phyloP scores from a whole-genome alignment of 2,329 filamentous ascomycete genomes.

The Grosmannia serpens region DNA sequence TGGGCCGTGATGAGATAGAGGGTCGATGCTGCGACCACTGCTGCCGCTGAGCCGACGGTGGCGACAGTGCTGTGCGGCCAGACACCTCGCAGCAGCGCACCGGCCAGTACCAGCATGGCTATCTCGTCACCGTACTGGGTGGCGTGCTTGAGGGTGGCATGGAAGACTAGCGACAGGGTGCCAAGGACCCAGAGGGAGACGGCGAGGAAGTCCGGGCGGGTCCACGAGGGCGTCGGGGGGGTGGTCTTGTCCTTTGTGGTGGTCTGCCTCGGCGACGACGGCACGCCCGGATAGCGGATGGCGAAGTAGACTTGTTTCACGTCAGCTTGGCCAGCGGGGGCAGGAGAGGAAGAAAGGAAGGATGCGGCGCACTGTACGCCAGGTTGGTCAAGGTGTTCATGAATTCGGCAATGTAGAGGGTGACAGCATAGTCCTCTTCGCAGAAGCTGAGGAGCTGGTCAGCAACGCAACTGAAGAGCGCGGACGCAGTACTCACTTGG shows the following conservation, averaged over 20 bases:
- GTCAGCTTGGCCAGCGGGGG: background rate
- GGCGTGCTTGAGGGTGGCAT: constrained; percentile 30
- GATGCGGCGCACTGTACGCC: constrained; percentile 27
- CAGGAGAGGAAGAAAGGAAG: background rate
- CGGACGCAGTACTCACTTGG: constrained; percentile 14
- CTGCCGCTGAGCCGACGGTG: constrained; percentile 22
- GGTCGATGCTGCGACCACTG: constrained; percentile 28
- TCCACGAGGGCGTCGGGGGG: constrained; percentile 3
- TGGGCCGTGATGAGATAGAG: constrained; percentile 30
- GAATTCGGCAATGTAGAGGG: constrained; percentile 39
- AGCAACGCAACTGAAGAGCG: background rate
- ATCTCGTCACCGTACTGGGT: constrained; percentile 42
- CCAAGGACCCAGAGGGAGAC: constrained; percentile 29
- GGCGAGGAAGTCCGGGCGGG: constrained; percentile 28
- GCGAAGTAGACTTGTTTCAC: constrained; percentile 27
- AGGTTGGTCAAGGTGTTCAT: constrained; percentile 41
- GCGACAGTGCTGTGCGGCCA: constrained; percentile 31
- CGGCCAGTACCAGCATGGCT: constrained; percentile 44
- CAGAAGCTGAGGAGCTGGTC: constrained; percentile 16
- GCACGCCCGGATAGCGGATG: constrained; percentile 24
- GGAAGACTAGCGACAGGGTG: constrained; percentile 30
- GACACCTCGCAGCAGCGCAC: constrained; percentile 38
- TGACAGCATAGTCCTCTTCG: constrained; percentile 41
- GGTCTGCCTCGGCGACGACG: constrained; percentile 9
- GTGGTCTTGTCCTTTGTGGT: background rate